phyloP scores from a whole-genome alignment of 768 basidiomycete species.

The Suillus occidentalis region DNA sequence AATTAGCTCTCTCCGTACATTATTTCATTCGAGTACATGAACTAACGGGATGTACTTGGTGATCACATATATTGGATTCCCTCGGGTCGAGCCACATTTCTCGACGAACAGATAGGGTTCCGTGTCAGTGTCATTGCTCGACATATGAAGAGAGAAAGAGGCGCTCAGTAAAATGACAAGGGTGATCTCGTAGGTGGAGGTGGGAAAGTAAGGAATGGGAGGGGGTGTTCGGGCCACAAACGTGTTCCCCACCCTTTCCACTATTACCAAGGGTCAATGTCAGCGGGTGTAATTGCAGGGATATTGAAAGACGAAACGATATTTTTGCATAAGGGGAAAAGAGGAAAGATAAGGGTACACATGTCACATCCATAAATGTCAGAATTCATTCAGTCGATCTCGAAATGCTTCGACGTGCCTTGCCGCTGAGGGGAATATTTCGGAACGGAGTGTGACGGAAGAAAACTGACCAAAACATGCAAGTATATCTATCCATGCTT shows the following conservation, averaged over 20 bases:
- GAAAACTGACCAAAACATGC: constrained; percentile 4
- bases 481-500: background rate
- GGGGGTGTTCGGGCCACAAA: constrained; percentile 21
- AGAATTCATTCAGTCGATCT: constrained; percentile 14
- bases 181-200: constrained; percentile 19
- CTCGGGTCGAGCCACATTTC: constrained; percentile 42
- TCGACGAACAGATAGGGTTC: constrained; percentile 41
- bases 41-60: constrained; percentile 44
- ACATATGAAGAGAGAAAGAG: constrained; percentile 21
- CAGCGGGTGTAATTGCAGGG: constrained; percentile 14
- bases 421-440: constrained; percentile 21
- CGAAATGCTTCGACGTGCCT: constrained; percentile 26
- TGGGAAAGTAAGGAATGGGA: constrained; percentile 21
- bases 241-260: constrained; percentile 24
- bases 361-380: constrained; percentile 23
- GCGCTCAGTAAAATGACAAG: constrained; percentile 12
- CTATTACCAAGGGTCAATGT: constrained; percentile 32
- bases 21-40: constrained; percentile 8
- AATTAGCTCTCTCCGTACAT: constrained; percentile 17
- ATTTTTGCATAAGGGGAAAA: constrained; percentile 28
- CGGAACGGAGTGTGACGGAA: constrained; percentile 16
- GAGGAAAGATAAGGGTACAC: constrained; percentile 32
- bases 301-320: constrained; percentile 17
- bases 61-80: constrained; percentile 43
- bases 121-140: constrained; percentile 19